phyloP scores from a whole-genome alignment of 371 early-diverging fungal genomes.

The Lichtheimia corymbifera region DNA sequence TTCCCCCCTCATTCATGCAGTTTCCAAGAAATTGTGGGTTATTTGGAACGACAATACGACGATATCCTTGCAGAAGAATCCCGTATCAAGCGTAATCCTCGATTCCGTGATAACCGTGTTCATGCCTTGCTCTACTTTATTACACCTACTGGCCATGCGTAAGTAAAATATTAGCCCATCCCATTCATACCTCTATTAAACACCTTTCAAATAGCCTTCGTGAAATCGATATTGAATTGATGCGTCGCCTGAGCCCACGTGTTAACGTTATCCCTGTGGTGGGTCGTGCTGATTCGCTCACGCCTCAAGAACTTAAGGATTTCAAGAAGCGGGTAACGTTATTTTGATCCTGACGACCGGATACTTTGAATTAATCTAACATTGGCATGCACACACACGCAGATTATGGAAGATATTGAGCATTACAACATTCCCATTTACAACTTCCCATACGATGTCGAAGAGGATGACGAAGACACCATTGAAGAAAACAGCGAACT shows the following conservation, averaged over 20 bases:
- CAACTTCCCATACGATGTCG: constrained; percentile 77
- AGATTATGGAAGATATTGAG: constrained; percentile 92
- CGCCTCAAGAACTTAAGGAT: constrained; percentile 70
- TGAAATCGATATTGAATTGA: constrained; percentile 97
- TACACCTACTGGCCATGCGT: constrained; percentile 94
- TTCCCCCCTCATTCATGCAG: constrained; percentile 20
- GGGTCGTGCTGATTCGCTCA: constrained; percentile 79
- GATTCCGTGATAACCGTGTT: constrained; percentile 96
- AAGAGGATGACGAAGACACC: constrained; percentile 90
- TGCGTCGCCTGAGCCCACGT: constrained; percentile 89
- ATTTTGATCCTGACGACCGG: not conserved
- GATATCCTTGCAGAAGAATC: constrained; percentile 95
- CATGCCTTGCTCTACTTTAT: constrained; percentile 98
- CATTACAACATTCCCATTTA: constrained; percentile 91
- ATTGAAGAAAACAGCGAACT: constrained; percentile 95
- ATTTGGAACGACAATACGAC: constrained; percentile 95
- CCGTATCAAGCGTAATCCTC: constrained; percentile 92
- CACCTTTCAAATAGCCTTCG: constrained; percentile 63
- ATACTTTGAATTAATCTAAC: not conserved
- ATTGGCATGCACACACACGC: not conserved
- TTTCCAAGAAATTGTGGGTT: constrained; percentile 85
- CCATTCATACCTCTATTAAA: not conserved
- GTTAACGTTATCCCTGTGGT: constrained; percentile 95
- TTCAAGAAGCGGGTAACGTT: constrained; percentile 80
- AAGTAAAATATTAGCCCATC: constrained; percentile 10